Conservation (phyloP, 805 yeast genomes). For the Kodamaea sagamina region DNA sequence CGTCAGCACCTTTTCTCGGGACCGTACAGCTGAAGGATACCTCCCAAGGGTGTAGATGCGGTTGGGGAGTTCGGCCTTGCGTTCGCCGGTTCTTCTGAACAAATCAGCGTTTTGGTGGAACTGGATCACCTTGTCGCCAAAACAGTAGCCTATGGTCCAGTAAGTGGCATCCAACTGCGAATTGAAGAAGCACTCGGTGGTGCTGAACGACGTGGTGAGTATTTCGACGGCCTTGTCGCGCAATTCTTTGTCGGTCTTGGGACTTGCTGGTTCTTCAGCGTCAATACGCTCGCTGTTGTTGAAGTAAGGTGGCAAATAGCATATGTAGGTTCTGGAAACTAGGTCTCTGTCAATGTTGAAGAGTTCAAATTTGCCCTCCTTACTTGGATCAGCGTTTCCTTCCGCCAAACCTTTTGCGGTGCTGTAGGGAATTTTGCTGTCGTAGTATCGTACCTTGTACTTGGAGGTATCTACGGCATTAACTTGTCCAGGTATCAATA, state of each 20-base stretch:
- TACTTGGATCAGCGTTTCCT: conserved; percentile 11
- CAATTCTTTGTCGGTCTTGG: conserved; percentile 16
- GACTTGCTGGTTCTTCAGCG: background rate
- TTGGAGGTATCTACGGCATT: conserved; percentile 13
- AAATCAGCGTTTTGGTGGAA: conserved; percentile 40
- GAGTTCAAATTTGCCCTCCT: conserved; percentile 20
- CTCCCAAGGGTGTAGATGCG: conserved; percentile 39
- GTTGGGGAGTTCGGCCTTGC: conserved; percentile 34
- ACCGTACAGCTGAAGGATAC: conserved; percentile 27
- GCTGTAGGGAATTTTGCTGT: conserved; percentile 19
- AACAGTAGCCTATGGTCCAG: conserved; percentile 57
- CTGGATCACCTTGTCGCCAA: conserved; percentile 50
- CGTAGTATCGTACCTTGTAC: conserved; percentile 20
- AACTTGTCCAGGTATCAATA: background rate
- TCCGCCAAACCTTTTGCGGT: conserved; percentile 14
- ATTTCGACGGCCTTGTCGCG: conserved; percentile 19
- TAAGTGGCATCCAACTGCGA: conserved; percentile 40
- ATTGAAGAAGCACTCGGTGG: conserved; percentile 25
- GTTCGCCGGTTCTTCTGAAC: conserved; percentile 27
- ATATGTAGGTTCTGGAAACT: conserved; percentile 19
- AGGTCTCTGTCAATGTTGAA: conserved; percentile 15
- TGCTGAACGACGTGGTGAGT: conserved; percentile 21
- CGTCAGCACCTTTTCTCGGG: background rate
- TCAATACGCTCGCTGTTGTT: background rate
- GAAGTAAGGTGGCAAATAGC: conserved; percentile 21